phyloP scores from a whole-genome alignment of 148 eudicot species.

The Oxyria digyna region DNA sequence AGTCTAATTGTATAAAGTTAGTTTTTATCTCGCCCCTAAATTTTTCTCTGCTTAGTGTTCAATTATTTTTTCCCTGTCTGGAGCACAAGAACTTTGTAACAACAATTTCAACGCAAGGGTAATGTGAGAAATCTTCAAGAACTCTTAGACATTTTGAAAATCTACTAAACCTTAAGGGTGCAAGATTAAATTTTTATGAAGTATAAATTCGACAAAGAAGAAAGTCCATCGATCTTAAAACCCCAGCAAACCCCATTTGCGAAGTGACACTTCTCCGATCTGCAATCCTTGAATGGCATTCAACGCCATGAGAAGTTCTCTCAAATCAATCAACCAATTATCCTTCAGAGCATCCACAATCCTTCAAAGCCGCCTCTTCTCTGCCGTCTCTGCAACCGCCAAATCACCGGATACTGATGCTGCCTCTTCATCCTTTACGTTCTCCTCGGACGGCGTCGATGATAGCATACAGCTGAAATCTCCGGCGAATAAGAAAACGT shows the following conservation, averaged over 20 bases:
- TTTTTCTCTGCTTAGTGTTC: too few relatives aligned
- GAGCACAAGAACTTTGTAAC: too few relatives aligned
- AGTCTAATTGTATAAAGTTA: too few relatives aligned
- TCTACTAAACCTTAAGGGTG: too few relatives aligned
- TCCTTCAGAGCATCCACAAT: conserved; percentile 17
- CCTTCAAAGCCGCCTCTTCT: conserved; percentile 17
- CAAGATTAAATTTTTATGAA: too few relatives aligned
- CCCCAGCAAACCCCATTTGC: not conserved
- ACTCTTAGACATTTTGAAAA: too few relatives aligned
- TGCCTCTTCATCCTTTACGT: conserved; percentile 28
- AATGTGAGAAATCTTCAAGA: too few relatives aligned
- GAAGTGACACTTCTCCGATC: not conserved
- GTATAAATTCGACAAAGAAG: too few relatives aligned
- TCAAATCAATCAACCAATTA: conserved; percentile 26
- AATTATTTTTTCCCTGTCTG: too few relatives aligned
- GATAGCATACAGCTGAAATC: conserved; percentile 30
- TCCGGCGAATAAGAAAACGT: conserved; percentile 13
- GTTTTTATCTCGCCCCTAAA: too few relatives aligned
- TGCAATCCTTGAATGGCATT: conserved; percentile 17
- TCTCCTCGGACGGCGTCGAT: conserved; percentile 21
- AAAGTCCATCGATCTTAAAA: not conserved
- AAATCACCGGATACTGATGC: conserved; percentile 19
- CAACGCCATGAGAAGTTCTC: conserved; percentile 19
- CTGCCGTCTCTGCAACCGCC: conserved; percentile 18
- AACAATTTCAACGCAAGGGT: too few relatives aligned